Base-by-base conservation (phyloP, 2,329 filamentous ascomycete species). In the Ceratocystiopsis brevicomis region DNA sequence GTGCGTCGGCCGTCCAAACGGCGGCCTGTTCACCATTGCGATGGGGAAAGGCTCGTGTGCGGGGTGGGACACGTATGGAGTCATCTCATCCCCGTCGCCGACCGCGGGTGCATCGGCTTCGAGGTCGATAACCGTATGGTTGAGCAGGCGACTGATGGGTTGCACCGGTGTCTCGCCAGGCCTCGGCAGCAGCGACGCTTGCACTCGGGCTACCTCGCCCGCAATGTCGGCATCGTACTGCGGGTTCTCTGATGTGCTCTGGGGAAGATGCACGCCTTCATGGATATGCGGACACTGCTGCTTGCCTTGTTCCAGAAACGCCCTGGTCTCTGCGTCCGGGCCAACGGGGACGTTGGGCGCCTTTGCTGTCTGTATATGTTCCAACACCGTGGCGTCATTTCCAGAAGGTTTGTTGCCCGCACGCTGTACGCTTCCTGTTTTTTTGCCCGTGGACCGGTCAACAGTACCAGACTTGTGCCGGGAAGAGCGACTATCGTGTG, bases 1-100 rank as follows among this genome's bases (percentile, higher is more conserved):
- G 44, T 78, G 72, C 50, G 73, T 79, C 1, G 74, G 67, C 0
- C 67, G 62, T 1, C 79, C 79, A 53, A 76, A 80, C 0, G 81
- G 78, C 17, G 71, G 66, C 3, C 81, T 70, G 49, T 75, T 79
- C 1, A 84, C 78, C 40, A 86, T 61, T 1, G 79, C 81, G 49
- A 86, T 82, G 0, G 81, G 78, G 15, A 83, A 71, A 0, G 71
- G 65, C 3, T 66, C 60, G 46, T 73, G 68, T 0, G 59, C 55
- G 0, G 63, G 61, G 18, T 73, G 63, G 0, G 71, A 59, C 8
- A 81, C 66, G 44, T 81, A 82, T 0, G 81, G 81, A 0, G 68
- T 76, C 71, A 84, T 79, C 41, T 68, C 65, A 2, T 75, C 63
- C 0, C 62, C 61, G 10, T 66, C 59, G 0, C 62, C 53, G 32